phyloP scores from a whole-genome alignment of 495 filamentous ascomycete genomes.

The Penicillium paxilli region DNA sequence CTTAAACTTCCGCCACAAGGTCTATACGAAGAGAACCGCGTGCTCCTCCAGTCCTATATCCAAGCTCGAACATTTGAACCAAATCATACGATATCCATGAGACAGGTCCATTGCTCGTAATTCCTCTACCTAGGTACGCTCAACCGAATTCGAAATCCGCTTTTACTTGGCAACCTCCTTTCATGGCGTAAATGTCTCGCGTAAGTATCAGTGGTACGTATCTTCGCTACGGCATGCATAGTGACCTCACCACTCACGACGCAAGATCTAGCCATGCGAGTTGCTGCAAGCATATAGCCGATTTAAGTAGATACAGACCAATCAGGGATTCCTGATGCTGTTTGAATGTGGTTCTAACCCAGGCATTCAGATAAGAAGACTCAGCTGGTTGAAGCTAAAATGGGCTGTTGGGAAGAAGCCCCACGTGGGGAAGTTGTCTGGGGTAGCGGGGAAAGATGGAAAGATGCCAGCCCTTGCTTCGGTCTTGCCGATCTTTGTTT shows the following conservation, averaged over 20 bases:
- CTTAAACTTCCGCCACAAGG: background rate
- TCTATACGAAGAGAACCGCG: constrained; percentile 1
- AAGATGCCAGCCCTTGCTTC: background rate
- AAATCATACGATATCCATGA: too few species aligned
- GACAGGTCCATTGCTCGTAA: too few species aligned
- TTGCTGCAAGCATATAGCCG: background rate
- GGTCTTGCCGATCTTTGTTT: background rate
- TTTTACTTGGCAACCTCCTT: background rate
- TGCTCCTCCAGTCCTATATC: too few species aligned
- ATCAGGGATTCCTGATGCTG: background rate
- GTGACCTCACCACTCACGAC: background rate
- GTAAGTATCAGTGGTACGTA: background rate
- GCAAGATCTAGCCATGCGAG: background rate
- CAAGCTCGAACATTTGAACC: too few species aligned
- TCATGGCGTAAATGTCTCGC: background rate
- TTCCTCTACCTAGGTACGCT: background rate
- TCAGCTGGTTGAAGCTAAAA: background rate
- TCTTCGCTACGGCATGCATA: background rate
- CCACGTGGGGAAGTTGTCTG: background rate
- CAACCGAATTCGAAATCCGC: background rate
- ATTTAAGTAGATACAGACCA: background rate
- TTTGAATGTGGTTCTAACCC: background rate
- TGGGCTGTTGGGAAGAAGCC: background rate
- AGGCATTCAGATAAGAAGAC: background rate
- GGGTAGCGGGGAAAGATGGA: background rate